Conservation (phyloP, 768 basidiomycete species). For the Lactarius sp. region DNA sequence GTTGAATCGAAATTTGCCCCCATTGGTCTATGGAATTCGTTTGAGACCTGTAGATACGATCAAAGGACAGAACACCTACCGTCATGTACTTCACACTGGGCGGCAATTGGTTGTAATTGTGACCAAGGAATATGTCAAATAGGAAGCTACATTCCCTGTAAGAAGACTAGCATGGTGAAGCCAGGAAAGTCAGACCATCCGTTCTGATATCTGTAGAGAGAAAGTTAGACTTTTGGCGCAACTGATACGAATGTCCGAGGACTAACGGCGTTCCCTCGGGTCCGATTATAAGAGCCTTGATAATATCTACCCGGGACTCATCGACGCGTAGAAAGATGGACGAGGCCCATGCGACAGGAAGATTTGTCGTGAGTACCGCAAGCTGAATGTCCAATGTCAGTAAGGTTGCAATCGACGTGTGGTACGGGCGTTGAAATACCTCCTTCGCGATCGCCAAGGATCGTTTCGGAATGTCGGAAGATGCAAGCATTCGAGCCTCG, state of each 20-base stretch:
- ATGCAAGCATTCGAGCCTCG: slow-evolving; percentile 79
- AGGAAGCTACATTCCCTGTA: slow-evolving; percentile 43
- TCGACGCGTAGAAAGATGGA: slow-evolving; percentile 92
- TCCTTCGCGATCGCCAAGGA: slow-evolving; percentile 95
- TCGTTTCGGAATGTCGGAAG: slow-evolving; percentile 84
- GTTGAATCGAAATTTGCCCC: slow-evolving; percentile 87
- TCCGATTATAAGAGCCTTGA: slow-evolving; percentile 88
- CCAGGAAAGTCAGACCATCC: slow-evolving; percentile 62
- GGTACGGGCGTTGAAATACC: slow-evolving; percentile 35
- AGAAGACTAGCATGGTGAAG: slow-evolving; percentile 5
- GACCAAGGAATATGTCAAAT: slow-evolving; percentile 91
- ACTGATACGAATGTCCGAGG: slow-evolving; percentile 1
- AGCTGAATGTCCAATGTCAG: slow-evolving; percentile 45
- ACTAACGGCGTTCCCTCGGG: slow-evolving; percentile 86
- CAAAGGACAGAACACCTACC: slow-evolving; percentile 34
- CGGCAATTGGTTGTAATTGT: slow-evolving; percentile 83
- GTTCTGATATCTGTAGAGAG: slow-evolving; percentile 65
- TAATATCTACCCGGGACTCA: slow-evolving; percentile 85
- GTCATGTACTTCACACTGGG: slow-evolving; percentile 73
- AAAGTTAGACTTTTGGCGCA: slow-evolving; percentile 5
- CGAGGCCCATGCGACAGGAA: slow-evolving; percentile 94
- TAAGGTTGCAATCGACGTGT: neutral
- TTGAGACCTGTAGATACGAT: neutral
- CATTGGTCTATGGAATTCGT: slow-evolving; percentile 56
- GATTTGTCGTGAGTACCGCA: slow-evolving; percentile 87